Evolutionary conservation across 352 stramenopile species (phyloP), one percentile per base, ranked within the genome.

Genomic region (Phytophthora pisi): DNA sequence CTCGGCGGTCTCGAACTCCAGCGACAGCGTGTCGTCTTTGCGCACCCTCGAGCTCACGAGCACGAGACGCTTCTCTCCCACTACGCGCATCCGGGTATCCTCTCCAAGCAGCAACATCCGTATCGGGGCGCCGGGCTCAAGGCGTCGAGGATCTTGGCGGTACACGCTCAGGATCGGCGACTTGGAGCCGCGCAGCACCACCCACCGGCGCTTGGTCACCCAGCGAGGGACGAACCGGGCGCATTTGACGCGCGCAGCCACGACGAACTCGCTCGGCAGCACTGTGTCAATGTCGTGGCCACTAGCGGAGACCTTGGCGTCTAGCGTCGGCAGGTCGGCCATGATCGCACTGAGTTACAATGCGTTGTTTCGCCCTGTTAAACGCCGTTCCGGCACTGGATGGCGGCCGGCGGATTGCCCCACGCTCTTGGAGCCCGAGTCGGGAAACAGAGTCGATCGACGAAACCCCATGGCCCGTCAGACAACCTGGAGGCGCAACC

Each of bases 111-210:
- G 58, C 71, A 89, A 76, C 15, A 89, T 82, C 20, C 61, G 63
- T n/a, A 89, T 60, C 16, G 79, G 82, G 23, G 45, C 57, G 7
- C 56, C 57, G 20, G 62, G 38, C n/a, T 52, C 46, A 9, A 63
- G n/a, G 45, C 45, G 43, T 51, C 53, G 11, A 69, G 66, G 13
- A 66, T 75, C 26, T 64, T 86, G 78, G 8, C 78, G 68, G 30
- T 89, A 84, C 1, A 88, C 79, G 1, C 81, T 79, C 26, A 89
- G 59, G 5, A 84, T 76, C 4, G 82, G 82, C 18, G 79, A 75
- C 66, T 89, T 91, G 57, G 79, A 86, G 13, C 82, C 82, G 5
- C 82, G 80, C 13, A 91, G 64, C 40, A 89, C 81, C 16, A 91
- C 49, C 79, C 81, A 89, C 5, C 82, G 79, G 13, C 65, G 63